Percentiles rank a stretch among this genome's conserved stretches.
Evolutionary conservation across 768 basidiomycete genomes (phyloP).

Genomic region (Amanita polypyramis): DNA sequence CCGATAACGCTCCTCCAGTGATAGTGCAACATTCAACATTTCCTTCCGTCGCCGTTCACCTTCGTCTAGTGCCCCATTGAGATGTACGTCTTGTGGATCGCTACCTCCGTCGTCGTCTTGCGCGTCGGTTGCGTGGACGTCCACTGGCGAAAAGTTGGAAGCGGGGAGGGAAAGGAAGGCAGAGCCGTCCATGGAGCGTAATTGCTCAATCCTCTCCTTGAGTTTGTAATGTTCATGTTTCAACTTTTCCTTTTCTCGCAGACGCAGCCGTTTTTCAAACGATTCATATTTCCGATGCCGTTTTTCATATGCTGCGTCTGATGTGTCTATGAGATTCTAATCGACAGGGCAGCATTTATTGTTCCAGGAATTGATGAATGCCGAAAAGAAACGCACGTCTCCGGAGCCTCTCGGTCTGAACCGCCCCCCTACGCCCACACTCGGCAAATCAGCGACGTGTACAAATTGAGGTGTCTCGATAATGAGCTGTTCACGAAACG

Average conservation of each 20-base stretch:
- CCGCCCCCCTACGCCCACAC: conserved; percentile 56
- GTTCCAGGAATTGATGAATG: background rate
- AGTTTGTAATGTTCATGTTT: conserved; percentile 89
- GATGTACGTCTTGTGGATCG: conserved; percentile 22
- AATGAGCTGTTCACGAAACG: conserved; percentile 54
- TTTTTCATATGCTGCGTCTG: conserved; percentile 72
- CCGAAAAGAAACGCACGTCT: conserved; percentile 43
- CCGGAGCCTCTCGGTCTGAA: conserved; percentile 61
- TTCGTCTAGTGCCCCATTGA: conserved; percentile 37
- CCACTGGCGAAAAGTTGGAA: conserved; percentile 39
- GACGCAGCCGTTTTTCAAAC: conserved; percentile 75
- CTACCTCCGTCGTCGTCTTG: conserved; percentile 15
- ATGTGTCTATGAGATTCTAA: conserved; percentile 55
- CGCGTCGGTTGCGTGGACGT: conserved; percentile 14
- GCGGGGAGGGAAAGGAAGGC: conserved; percentile 59
- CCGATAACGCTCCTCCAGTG: conserved; percentile 63
- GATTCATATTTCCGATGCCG: conserved; percentile 81
- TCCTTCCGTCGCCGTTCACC: conserved; percentile 66
- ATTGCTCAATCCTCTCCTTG: conserved; percentile 79
- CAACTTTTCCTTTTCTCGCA: conserved; percentile 86
- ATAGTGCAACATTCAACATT: conserved; percentile 61
- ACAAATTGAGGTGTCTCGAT: conserved; percentile 77
- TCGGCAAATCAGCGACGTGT: conserved; percentile 32
- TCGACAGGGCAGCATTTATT: conserved; percentile 1
- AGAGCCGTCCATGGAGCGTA: conserved; percentile 59